Conservation (phyloP, 192 early-diverging fungal species). For the Fimicolochytrium jonesii region DNA sequence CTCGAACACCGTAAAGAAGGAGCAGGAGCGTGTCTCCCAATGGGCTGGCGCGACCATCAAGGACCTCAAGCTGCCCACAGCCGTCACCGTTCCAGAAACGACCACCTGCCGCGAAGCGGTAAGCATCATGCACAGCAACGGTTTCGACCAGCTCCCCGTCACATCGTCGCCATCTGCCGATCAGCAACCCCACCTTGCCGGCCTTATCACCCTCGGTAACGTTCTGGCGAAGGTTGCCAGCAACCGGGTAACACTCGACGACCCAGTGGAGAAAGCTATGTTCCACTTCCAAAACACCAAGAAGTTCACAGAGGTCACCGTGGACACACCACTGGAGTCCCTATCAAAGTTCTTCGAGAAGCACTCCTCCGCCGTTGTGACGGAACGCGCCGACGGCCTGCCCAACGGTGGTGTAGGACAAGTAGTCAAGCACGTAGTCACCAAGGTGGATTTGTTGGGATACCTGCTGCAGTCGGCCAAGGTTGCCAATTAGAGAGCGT, state of each 20-base stretch:
- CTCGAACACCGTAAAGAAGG: conserved; percentile 58
- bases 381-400: conserved; percentile 57
- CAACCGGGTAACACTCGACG: conserved; percentile 55
- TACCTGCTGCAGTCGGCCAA: conserved; percentile 59
- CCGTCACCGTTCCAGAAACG: conserved; percentile 76
- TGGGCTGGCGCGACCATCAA: conserved; percentile 78
- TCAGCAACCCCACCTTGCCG: conserved; percentile 51
- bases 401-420: conserved; percentile 29
- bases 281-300: conserved; percentile 70
- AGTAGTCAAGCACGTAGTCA: conserved; percentile 77
- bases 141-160: conserved; percentile 95
- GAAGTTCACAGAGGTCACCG: conserved; percentile 84
- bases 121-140: conserved; percentile 79
- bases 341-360: conserved; percentile 90
- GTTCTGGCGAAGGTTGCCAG: conserved; percentile 75
- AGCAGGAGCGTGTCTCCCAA: conserved; percentile 59
- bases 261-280: conserved; percentile 68
- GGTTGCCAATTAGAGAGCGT: no score
- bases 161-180: conserved; percentile 48
- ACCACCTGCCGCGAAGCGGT: conserved; percentile 75
- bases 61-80: conserved; percentile 76
- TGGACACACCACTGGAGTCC: conserved; percentile 75
- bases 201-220: conserved; percentile 85
- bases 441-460: conserved; percentile 87
- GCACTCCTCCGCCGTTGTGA: conserved; percentile 86